phyloP scores from a whole-genome alignment of 495 filamentous ascomycete genomes.

The Aspergillus egyptiacus region DNA sequence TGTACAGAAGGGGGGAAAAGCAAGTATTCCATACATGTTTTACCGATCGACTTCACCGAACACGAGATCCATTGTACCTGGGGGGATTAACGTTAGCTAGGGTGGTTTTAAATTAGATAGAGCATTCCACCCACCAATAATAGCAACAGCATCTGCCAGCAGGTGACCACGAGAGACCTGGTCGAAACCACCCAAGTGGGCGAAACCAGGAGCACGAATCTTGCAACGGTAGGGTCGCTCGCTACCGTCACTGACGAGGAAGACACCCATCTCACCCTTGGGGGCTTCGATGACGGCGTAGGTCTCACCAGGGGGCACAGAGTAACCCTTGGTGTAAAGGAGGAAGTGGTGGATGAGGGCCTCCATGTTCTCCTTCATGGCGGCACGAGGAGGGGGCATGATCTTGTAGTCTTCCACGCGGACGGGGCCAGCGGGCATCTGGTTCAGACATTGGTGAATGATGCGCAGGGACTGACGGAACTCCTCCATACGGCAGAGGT shows the following conservation, averaged over 20 bases:
- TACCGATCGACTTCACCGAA: conserved; percentile 69
- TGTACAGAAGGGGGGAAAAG: conserved; percentile 10
- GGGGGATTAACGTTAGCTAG: conserved; percentile 8
- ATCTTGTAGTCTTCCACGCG: conserved; percentile 99
- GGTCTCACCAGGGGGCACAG: conserved; percentile 96
- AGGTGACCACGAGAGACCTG: conserved; percentile 87
- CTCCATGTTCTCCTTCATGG: conserved; percentile 99
- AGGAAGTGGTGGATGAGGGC: conserved; percentile 99
- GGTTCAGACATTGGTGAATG: conserved; percentile 97
- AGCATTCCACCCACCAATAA: conserved; percentile 58
- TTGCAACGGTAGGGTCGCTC: conserved; percentile 97
- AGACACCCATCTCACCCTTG: conserved; percentile 99
- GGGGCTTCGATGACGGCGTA: conserved; percentile 97
- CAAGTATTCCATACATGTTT: conserved; percentile 15
- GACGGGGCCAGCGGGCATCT: conserved; percentile 94
- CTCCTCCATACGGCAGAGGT: conserved; percentile 99
- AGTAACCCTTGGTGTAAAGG: conserved; percentile 95
- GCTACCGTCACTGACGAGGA: conserved; percentile 90
- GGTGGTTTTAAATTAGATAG: not conserved
- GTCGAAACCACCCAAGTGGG: conserved; percentile 91
- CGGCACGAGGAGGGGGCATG: conserved; percentile 88
- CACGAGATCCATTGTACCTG: conserved; percentile 79
- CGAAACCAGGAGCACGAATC: conserved; percentile 94
- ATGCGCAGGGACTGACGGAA: conserved; percentile 97
- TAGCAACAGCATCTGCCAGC: conserved; percentile 92